phyloP scores from a whole-genome alignment of 2,329 filamentous ascomycete species.

The Teratosphaeria epicoccoides region DNA sequence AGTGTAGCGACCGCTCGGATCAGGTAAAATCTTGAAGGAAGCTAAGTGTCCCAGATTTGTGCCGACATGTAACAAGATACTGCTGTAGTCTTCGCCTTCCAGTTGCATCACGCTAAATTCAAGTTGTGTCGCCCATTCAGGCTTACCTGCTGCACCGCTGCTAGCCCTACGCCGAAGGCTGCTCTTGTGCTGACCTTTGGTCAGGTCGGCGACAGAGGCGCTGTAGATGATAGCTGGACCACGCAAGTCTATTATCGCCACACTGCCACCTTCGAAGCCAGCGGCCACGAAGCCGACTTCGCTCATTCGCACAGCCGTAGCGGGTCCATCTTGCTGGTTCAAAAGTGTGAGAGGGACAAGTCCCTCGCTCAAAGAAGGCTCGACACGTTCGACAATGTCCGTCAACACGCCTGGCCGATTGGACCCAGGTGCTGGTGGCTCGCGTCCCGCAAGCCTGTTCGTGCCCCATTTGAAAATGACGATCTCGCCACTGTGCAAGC shows the following conservation, averaged over 20 bases:
- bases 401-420: slow-evolving; percentile 47
- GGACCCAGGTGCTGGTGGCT: slow-evolving; percentile 42
- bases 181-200: slow-evolving; percentile 63
- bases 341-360: slow-evolving; percentile 71
- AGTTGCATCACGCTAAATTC: slow-evolving; percentile 91
- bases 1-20: slow-evolving; percentile 56
- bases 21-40: slow-evolving; percentile 83
- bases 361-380: slow-evolving; percentile 65
- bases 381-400: slow-evolving; percentile 61
- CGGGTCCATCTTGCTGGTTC: slow-evolving; percentile 70
- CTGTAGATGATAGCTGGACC: slow-evolving; percentile 77
- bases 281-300: slow-evolving; percentile 85
- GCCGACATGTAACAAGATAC: slow-evolving; percentile 83
- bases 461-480: slow-evolving; percentile 79
- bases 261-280: slow-evolving; percentile 70
- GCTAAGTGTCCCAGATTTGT: slow-evolving; percentile 73
- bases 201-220: slow-evolving; percentile 59
- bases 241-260: slow-evolving; percentile 77
- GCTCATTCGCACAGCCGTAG: slow-evolving; percentile 72
- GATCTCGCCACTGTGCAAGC: slow-evolving; percentile 72
- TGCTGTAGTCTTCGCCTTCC: slow-evolving; percentile 90
- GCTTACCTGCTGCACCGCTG: slow-evolving; percentile 34
- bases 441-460: slow-evolving; percentile 61
- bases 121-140: slow-evolving; percentile 69
- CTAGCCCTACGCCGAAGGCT: slow-evolving; percentile 52